A percentile compares a stretch with the other conserved stretches of the same genome.
These are phyloP conservation scores for Chlorella variabilis DNA, from an alignment of 163 green algal species.

Conservation along the genomic window DNA sequence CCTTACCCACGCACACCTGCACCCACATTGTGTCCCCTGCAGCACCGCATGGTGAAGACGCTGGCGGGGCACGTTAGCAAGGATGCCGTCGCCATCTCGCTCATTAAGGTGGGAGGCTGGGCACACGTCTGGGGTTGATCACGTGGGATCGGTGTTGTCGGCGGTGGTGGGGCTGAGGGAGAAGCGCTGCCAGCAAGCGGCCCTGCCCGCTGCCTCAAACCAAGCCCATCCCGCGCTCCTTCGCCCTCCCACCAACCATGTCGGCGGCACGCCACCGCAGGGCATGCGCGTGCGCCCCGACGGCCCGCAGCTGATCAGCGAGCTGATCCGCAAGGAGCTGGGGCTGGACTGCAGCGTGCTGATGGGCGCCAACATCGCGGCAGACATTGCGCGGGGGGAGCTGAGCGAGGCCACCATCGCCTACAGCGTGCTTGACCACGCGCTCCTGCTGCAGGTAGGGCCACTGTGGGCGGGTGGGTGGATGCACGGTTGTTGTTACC, in stretches of 20 bases:
- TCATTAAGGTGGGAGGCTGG: slow-evolving; percentile 72
- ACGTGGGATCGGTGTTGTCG: no score
- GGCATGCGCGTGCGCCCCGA: slow-evolving; percentile 82
- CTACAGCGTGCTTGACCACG: slow-evolving; percentile 67
- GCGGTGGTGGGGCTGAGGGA: no score
- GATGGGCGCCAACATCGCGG: slow-evolving; percentile 87
- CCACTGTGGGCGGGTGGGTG: background rate
- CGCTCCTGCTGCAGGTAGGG: slow-evolving; percentile 52
- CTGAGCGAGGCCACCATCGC: slow-evolving; percentile 77
- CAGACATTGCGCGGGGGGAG: slow-evolving; percentile 61
- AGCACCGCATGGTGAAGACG: slow-evolving; percentile 58
- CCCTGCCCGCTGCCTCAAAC: no score
- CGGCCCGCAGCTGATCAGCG: slow-evolving; percentile 81
- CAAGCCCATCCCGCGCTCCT: no score
- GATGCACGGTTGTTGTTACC: no score
- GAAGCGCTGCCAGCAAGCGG: no score
- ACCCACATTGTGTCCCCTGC: no score
- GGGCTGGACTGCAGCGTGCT: slow-evolving; percentile 70
- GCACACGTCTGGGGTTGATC: background rate
- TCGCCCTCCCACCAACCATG: no score
- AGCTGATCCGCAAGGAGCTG: slow-evolving; percentile 55
- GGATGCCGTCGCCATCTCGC: slow-evolving; percentile 69
- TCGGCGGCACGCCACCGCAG: slow-evolving; percentile 25
- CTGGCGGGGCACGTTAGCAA: slow-evolving; percentile 58
- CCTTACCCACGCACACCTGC: no score